These are phyloP conservation scores for Penicillium sp. DNA, from an alignment of 2,329 filamentous ascomycete species.

Conservation along the genomic window DNA sequence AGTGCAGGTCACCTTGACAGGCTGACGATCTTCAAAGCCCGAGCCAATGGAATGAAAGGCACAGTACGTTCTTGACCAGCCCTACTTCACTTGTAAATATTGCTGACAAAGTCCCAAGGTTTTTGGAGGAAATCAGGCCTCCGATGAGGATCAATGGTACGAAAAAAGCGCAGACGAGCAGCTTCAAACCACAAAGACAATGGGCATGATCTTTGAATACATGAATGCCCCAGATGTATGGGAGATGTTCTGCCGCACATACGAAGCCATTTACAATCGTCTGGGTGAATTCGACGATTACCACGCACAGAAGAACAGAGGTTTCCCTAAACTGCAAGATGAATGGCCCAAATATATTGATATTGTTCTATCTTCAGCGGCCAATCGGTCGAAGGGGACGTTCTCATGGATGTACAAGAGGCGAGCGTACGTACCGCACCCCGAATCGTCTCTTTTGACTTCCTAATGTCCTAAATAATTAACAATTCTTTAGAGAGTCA, in stretches of 20 bases:
- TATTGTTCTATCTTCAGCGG: neutral
- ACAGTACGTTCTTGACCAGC: no score
- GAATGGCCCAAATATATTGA: neutral
- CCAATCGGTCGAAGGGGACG: neutral
- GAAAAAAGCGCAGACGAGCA: neutral
- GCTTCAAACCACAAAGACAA: constrained; percentile 2
- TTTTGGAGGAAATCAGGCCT: no score
- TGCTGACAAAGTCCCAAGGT: no score
- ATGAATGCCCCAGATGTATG: constrained; percentile 11
- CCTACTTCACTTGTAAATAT: no score
- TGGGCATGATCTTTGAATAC: constrained; percentile 9
- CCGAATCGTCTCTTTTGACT: neutral
- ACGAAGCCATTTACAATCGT: constrained; percentile 8
- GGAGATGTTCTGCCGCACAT: constrained; percentile 7
- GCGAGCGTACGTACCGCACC: neutral
- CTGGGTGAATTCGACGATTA: constrained; percentile 5
- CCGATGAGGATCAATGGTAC: no score
- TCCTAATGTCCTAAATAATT: neutral
- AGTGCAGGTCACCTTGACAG: no score
- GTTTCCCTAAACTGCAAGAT: neutral
- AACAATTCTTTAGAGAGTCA: neutral
- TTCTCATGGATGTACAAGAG: neutral
- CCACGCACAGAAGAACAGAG: neutral
- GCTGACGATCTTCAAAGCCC: no score
- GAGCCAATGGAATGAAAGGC: no score